Evolutionary conservation across 805 yeast genomes (phyloP), one percentile per base, ranked within the genome.

Genomic region (Saccharomycopsis malanga): DNA sequence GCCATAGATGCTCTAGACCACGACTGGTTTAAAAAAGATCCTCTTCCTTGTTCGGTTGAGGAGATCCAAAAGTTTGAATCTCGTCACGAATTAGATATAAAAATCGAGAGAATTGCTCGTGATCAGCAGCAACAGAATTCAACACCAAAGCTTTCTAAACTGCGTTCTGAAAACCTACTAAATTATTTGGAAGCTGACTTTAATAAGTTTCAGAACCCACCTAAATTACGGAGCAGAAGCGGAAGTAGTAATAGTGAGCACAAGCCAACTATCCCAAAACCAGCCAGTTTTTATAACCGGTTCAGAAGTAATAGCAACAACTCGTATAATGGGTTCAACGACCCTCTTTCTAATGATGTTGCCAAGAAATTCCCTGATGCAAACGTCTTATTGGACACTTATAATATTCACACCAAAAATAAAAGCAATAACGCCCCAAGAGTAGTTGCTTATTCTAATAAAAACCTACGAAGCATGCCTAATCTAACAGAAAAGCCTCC

Each of bases 81-180:
- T 53, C 78, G 95, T 52, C 97, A 93, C 61, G 98, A 91, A 62
- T 74, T 88, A 22, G 96, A 87, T 63, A 77, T 77, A 41, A 72
- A 71, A 61, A 68, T 68, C 59, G 74, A 69, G 54, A 27, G 52
- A 25, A 24, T 34, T 14, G 37, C 38, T 6, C 25, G 52, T 38
- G 48, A 53, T 14, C 40, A 47, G 34, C 34, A 25, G 24, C 37
- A 32, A 23, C 39, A 45, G 32, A 29, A 39, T n/a, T 27, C 38
- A 17, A 30, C 37, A 29, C 24, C 44, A 35, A 43, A 22, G n/a
- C 15, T 21, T 35, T 9, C 22, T 20, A 42, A 42, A 23, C 29
- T 18, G 32, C 17, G 25, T 15, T 42, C 46, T 4, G 50, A 46
- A 15, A 42, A 34, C 24, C 4, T 46, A 3, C 18, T 46, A 3